Conservation (phyloP, 2,329 filamentous ascomycete species). For the Clarireedia hainanense region DNA sequence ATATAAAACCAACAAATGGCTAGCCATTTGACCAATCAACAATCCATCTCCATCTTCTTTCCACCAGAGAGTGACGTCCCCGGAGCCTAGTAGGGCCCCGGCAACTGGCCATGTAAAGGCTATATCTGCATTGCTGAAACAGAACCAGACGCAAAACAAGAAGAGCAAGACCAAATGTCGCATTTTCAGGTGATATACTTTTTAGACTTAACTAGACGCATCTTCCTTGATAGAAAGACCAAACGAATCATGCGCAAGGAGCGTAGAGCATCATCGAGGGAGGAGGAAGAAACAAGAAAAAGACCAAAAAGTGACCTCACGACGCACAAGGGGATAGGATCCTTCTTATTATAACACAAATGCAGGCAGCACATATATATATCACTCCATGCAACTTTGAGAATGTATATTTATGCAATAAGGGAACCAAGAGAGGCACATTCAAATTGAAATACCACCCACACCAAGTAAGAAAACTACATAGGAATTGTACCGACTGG, state of each 20-base stretch:
- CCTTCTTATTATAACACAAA: neutral
- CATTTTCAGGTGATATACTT: slow-evolving; percentile 4
- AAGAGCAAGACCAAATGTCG: neutral
- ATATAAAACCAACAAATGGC: slow-evolving; percentile 4
- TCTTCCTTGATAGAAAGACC: neutral
- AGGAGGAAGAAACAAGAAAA: neutral
- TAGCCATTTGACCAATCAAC: slow-evolving; percentile 2
- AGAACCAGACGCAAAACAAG: neutral
- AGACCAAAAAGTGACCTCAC: neutral
- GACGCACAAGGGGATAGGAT: neutral
- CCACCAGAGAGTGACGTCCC: slow-evolving; percentile 5
- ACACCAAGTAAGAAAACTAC: slow-evolving; percentile 2
- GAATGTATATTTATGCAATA: neutral
- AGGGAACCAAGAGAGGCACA: neutral
- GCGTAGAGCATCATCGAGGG: neutral
- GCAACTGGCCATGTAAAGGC: slow-evolving; percentile 1
- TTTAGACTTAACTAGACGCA: neutral
- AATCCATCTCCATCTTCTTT: slow-evolving; percentile 2
- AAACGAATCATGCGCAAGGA: neutral
- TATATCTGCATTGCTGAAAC: slow-evolving; percentile 1
- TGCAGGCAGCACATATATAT: neutral
- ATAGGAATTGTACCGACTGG: neutral
- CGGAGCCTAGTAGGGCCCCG: neutral
- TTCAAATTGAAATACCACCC: neutral
- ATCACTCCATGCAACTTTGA: neutral